Conservation (phyloP, 805 yeast genomes). For the Maudiozyma pseudohumilis region DNA sequence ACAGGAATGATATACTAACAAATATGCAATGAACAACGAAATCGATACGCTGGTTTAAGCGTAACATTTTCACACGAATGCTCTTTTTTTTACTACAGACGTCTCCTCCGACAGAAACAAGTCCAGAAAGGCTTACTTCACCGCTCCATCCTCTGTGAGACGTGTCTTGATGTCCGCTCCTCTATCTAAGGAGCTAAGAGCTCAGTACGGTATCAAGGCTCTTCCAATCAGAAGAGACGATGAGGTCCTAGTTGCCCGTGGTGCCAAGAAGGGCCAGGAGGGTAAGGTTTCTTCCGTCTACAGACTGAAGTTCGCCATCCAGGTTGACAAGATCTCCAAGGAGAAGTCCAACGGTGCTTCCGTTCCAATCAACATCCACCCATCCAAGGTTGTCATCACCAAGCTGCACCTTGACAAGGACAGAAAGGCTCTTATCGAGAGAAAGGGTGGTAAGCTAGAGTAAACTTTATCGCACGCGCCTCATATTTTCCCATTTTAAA, state of each 20-base stretch:
- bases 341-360: constrained; percentile 98
- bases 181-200: constrained; percentile 95
- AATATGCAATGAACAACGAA: background rate
- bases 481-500: too few species aligned
- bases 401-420: constrained; percentile 95
- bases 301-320: constrained; percentile 95
- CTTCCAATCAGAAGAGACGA: constrained; percentile 97
- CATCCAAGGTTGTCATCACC: constrained; percentile 97
- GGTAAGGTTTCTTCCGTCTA: constrained; percentile 94
- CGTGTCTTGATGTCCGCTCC: constrained; percentile 95
- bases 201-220: constrained; percentile 89
- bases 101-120: constrained; percentile 98
- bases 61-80: constrained; percentile 11
- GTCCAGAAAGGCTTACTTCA: constrained; percentile 99
- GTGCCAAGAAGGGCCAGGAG: constrained; percentile 98
- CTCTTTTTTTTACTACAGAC: constrained; percentile 37
- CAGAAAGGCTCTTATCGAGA: constrained; percentile 92
- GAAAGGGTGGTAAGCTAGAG: constrained; percentile 96
- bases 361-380: constrained; percentile 92
- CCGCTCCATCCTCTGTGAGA: constrained; percentile 91
- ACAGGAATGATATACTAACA: background rate
- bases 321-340: constrained; percentile 91
- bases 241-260: constrained; percentile 91
- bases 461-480: too few species aligned
- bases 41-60: background rate